Percentiles rank a stretch among this genome's conserved stretches.
These are phyloP conservation scores for Physaria fendleri DNA, from an alignment of 345 rosid genomes.

Conservation along the genomic window DNA sequence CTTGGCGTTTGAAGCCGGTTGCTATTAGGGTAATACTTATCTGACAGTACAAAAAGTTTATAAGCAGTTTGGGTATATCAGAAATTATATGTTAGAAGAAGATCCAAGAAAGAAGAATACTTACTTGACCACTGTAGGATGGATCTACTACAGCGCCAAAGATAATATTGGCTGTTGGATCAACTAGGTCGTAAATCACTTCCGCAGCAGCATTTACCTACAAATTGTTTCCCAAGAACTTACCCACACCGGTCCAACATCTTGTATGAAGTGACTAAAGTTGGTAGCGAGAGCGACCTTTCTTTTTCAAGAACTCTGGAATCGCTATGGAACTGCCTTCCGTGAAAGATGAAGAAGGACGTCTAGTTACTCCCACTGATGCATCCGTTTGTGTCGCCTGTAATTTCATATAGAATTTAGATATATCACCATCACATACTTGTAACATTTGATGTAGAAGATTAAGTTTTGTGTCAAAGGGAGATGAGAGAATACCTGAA, in stretches of 20 bases:
- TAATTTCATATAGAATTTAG: neutral
- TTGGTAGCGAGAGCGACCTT: conserved; percentile 65
- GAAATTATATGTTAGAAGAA: neutral
- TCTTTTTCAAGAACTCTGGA: conserved; percentile 89
- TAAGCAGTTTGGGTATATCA: neutral
- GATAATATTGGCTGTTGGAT: conserved; percentile 84
- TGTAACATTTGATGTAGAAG: neutral
- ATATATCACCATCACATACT: neutral
- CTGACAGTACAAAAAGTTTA: conserved; percentile 9
- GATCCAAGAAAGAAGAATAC: conserved; percentile 10
- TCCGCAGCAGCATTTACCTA: conserved; percentile 98
- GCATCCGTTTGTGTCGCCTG: conserved; percentile 28
- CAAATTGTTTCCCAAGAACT: neutral
- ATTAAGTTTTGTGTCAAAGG: neutral
- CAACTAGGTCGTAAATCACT: conserved; percentile 89
- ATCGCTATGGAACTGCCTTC: conserved; percentile 76
- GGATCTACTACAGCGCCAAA: conserved; percentile 94
- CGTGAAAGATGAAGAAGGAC: conserved; percentile 48
- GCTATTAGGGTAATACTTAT: conserved; percentile 88
- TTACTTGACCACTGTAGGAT: conserved; percentile 74
- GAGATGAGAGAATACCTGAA: conserved; percentile 47
- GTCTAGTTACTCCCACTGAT: conserved; percentile 48
- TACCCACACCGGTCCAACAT: neutral
- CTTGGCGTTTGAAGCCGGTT: conserved; percentile 87
- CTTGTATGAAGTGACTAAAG: neutral